Percentiles rank a stretch among this genome's conserved stretches.
These are phyloP conservation scores for Helicocarpus griseus DNA, from an alignment of 2,329 filamentous ascomycete species.

Conservation along the genomic window DNA sequence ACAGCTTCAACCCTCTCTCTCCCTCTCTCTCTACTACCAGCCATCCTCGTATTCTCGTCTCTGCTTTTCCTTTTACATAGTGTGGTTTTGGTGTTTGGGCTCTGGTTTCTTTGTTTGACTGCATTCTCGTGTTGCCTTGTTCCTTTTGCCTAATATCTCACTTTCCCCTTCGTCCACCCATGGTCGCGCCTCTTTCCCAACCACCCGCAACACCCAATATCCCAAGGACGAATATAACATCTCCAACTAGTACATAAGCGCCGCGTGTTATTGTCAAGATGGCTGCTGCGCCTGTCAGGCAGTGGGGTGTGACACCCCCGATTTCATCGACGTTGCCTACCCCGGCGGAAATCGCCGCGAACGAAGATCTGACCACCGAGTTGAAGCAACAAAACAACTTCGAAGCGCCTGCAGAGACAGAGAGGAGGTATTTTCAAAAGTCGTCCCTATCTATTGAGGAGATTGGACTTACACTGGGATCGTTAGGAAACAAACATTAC, in stretches of 20 bases:
- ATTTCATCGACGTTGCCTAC: slow-evolving; percentile 72
- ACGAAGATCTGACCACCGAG: slow-evolving; percentile 71
- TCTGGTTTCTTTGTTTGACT: neutral
- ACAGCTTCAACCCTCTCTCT: neutral
- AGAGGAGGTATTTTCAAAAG: slow-evolving; percentile 55
- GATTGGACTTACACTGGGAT: neutral
- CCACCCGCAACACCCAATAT: neutral
- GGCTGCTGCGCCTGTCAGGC: slow-evolving; percentile 30
- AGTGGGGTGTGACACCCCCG: slow-evolving; percentile 71
- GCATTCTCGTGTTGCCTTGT: neutral
- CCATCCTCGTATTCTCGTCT: neutral
- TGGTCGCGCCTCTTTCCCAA: neutral
- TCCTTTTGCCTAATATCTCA: neutral
- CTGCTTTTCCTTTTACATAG: neutral
- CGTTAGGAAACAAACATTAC: slow-evolving; percentile 59
- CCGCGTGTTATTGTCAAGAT: slow-evolving; percentile 13
- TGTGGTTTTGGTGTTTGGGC: slow-evolving; percentile 2
- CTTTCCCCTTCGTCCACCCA: neutral
- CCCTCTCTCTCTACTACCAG: no score
- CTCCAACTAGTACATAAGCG: neutral
- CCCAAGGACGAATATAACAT: neutral
- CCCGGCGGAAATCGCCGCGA: slow-evolving; percentile 63
- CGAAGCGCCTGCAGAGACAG: slow-evolving; percentile 70
- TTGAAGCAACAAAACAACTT: slow-evolving; percentile 86
- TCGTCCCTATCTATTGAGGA: neutral